phyloP scores from a whole-genome alignment of 345 rosid species.

The Bretschneidera sinensis region DNA sequence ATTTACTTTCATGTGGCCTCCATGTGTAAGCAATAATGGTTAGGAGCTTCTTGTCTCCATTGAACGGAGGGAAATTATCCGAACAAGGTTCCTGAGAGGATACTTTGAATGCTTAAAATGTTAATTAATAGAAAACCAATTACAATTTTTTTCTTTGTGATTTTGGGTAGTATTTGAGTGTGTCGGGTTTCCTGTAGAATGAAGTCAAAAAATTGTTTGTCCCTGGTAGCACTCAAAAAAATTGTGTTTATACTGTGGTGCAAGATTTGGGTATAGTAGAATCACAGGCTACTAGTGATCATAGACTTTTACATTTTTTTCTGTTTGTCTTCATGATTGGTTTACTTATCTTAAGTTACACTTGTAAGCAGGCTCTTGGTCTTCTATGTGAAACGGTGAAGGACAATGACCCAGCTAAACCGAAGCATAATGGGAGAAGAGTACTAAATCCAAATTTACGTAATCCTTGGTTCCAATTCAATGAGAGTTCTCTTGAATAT shows the following conservation, averaged over 20 bases:
- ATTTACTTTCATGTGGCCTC: neutral
- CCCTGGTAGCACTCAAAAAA: too few relatives aligned
- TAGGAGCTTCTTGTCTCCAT: neutral
- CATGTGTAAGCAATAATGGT: neutral
- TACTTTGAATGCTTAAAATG: too few relatives aligned
- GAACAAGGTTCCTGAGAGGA: too few relatives aligned
- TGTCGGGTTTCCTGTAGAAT: too few relatives aligned
- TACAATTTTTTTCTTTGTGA: too few relatives aligned
- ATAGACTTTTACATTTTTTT: neutral
- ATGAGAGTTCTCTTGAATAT: constrained; percentile 46
- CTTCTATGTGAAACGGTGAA: constrained; percentile 64
- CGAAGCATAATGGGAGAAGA: constrained; percentile 42
- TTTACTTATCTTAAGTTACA: neutral
- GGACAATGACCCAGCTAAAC: constrained; percentile 37
- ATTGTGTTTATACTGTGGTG: too few relatives aligned
- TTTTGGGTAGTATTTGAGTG: too few relatives aligned
- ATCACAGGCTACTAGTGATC: too few relatives aligned
- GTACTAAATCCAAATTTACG: constrained; percentile 23
- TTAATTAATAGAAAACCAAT: too few relatives aligned
- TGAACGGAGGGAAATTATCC: neutral
- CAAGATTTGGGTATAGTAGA: too few relatives aligned
- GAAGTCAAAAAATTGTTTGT: too few relatives aligned
- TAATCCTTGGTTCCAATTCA: constrained; percentile 49
- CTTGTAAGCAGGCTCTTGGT: constrained; percentile 61
- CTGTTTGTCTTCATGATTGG: too few relatives aligned